Base-by-base conservation (phyloP, 352 stramenopile genomes). In the Globisporangium sylvaticum region DNA sequence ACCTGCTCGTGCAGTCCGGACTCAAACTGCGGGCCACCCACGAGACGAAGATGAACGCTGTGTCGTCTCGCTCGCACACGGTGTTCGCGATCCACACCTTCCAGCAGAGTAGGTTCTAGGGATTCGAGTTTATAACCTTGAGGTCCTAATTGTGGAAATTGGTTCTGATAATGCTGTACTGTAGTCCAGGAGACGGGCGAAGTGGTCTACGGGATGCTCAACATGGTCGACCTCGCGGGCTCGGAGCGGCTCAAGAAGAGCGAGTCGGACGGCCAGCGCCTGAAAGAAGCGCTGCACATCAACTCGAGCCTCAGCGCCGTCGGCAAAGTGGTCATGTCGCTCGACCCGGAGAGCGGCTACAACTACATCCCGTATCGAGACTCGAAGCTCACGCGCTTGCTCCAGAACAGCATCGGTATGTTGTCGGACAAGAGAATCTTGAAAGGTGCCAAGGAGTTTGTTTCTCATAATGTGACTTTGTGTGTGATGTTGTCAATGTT, bases 31-130 rank as follows among this genome's bases (percentile, higher is more conserved):
- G 94, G 1, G 90, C 94, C 15, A 98, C 93, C 0, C 87, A 97
- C 69, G 89, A 95, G 74, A 98, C 92, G 24, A 96, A 96, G 67
- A 97, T 98, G 87, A 97, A 98, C 63, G 84, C 89, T 1, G 79
- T 96, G 8, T 97, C 91, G 0, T 97, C 90, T 5, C 84, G 87
- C 0, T 95, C 87, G 14, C 87, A 95, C 70, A 95, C 87, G 0
- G 87, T 95, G n/a, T 95, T 95, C 66, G 92, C 87, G 1, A 91
- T 95, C 64, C 87, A 93, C 63, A 75, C 92, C 24, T 95, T 95
- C 58, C 87, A 95, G 52, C 87, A 91, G 69, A 85, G 87, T 92
- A 44, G 15, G 71, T 74, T 46, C 4, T 15, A 20, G 15, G 15
- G 18, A 46, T 46, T 39, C 14, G 39, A 20, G 39, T 12, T 31